Evolutionary conservation across 2,329 filamentous ascomycete genomes (phyloP).

Genomic region (Boeremia exigua): DNA sequence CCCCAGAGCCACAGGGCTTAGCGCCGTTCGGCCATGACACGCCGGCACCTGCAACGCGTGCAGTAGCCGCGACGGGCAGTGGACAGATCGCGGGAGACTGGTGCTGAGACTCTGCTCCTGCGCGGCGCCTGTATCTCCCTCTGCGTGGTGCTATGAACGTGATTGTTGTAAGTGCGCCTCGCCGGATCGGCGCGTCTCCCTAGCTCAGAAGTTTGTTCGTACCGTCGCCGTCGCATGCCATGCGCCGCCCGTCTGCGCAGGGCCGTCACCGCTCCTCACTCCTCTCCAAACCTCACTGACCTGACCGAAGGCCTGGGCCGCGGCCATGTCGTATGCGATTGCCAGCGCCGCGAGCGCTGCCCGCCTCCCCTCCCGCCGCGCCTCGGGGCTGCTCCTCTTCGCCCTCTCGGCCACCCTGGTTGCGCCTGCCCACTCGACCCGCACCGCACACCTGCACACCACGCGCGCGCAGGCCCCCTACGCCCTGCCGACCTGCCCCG

Average conservation of each 20-base stretch:
- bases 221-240: slow-evolving; percentile 9
- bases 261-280: slow-evolving; percentile 2
- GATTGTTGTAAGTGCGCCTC: slow-evolving; percentile 29
- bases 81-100: slow-evolving; percentile 10
- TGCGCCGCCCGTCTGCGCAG: slow-evolving; percentile 28
- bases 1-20: slow-evolving; percentile 38
- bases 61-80: slow-evolving; percentile 8
- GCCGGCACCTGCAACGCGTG: slow-evolving; percentile 4
- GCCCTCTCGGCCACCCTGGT: slow-evolving; percentile 39
- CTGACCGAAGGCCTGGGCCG: slow-evolving; percentile 39
- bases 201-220: slow-evolving; percentile 33
- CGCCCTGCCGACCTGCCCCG: slow-evolving; percentile 37
- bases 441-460: slow-evolving; percentile 22
- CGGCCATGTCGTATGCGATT: slow-evolving; percentile 47
- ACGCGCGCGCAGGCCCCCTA: slow-evolving; percentile 25
- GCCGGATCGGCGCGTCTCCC: slow-evolving; percentile 37
- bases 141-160: slow-evolving; percentile 24
- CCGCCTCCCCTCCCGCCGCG: slow-evolving; percentile 31
- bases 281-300: slow-evolving; percentile 28
- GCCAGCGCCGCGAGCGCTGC: slow-evolving; percentile 33
- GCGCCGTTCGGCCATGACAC: slow-evolving; percentile 16
- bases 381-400: slow-evolving; percentile 39
- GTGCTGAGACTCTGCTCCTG: too few relatives aligned
- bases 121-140: too few relatives aligned
- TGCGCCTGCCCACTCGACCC: slow-evolving; percentile 30